A percentile compares a stretch with the other conserved stretches of the same genome.
These are phyloP conservation scores for Amauroascus verrucosus DNA, from an alignment of 2,329 filamentous ascomycete species.

Conservation along the genomic window DNA sequence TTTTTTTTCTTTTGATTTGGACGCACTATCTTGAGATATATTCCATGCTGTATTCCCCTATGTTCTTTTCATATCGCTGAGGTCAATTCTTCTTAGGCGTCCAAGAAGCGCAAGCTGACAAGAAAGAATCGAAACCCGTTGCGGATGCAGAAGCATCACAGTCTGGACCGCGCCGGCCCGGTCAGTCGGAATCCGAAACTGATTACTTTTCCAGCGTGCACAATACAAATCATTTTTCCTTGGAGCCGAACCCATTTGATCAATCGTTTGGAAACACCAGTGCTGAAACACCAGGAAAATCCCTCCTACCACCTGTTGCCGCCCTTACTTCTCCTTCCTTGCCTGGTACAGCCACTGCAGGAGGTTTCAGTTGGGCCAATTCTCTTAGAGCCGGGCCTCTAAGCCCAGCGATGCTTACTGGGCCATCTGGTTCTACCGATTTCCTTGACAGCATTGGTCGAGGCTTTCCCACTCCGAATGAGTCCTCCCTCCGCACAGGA, in stretches of 20 bases:
- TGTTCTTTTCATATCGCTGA: background rate
- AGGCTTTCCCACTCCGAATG: slow-evolving; percentile 89
- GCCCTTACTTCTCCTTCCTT: slow-evolving; percentile 83
- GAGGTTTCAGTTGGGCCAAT: slow-evolving; percentile 67
- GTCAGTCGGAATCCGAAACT: slow-evolving; percentile 15
- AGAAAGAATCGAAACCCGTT: slow-evolving; percentile 35
- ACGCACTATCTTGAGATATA: background rate
- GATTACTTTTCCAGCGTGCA: slow-evolving; percentile 60
- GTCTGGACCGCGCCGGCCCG: slow-evolving; percentile 57
- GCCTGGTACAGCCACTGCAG: slow-evolving; percentile 61
- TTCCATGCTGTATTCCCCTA: background rate
- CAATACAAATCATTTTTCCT: slow-evolving; percentile 41
- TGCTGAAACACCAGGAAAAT: slow-evolving; percentile 70
- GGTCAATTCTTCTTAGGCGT: slow-evolving; percentile 11
- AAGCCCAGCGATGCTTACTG: slow-evolving; percentile 94
- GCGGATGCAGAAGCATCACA: slow-evolving; percentile 51
- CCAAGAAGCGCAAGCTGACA: slow-evolving; percentile 17
- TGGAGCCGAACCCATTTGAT: slow-evolving; percentile 92
- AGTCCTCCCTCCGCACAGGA: slow-evolving; percentile 83
- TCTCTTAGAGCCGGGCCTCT: slow-evolving; percentile 85
- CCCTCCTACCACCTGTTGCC: slow-evolving; percentile 78
- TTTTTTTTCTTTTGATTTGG: background rate
- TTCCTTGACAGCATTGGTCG: slow-evolving; percentile 82
- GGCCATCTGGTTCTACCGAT: slow-evolving; percentile 60
- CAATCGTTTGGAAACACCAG: slow-evolving; percentile 68